Conservation (phyloP, 345 rosid species). For the Acer negundo region DNA sequence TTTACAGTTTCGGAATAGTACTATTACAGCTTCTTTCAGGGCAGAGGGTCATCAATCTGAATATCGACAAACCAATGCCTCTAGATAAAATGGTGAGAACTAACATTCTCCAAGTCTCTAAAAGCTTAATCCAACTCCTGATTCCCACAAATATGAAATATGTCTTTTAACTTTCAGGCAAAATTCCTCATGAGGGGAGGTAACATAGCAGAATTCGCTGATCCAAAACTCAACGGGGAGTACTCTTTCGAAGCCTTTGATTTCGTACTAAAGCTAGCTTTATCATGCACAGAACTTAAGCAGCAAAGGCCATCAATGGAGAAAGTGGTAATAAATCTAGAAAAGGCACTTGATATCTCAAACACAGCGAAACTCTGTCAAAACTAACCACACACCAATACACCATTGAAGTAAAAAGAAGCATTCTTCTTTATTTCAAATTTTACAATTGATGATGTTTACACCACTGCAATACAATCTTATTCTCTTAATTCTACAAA, state of each 20-base stretch:
- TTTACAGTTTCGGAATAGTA: slow-evolving; percentile 62
- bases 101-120: background rate
- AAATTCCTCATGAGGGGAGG: slow-evolving; percentile 40
- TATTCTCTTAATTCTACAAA: slow-evolving; percentile 8
- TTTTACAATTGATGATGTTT: slow-evolving; percentile 9
- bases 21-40: slow-evolving; percentile 66
- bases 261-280: slow-evolving; percentile 44
- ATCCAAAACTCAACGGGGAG: slow-evolving; percentile 53
- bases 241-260: slow-evolving; percentile 49
- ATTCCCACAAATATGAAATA: background rate
- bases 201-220: slow-evolving; percentile 45
- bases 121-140: background rate
- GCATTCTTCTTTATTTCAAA: background rate
- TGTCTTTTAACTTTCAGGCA: slow-evolving; percentile 36
- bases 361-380: background rate
- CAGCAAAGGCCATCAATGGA: slow-evolving; percentile 64
- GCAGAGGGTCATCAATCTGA: slow-evolving; percentile 50
- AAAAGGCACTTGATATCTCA: slow-evolving; percentile 42
- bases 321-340: slow-evolving; percentile 43
- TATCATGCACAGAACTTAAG: slow-evolving; percentile 56
- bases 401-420: background rate
- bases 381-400: no score
- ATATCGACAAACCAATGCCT: slow-evolving; percentile 40
- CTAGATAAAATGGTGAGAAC: slow-evolving; percentile 46
- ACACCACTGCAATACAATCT: background rate